A percentile compares a stretch with the other conserved stretches of the same genome.
Evolutionary conservation across 805 yeast species (phyloP).

Genomic region (Cyberlindnera americana): DNA sequence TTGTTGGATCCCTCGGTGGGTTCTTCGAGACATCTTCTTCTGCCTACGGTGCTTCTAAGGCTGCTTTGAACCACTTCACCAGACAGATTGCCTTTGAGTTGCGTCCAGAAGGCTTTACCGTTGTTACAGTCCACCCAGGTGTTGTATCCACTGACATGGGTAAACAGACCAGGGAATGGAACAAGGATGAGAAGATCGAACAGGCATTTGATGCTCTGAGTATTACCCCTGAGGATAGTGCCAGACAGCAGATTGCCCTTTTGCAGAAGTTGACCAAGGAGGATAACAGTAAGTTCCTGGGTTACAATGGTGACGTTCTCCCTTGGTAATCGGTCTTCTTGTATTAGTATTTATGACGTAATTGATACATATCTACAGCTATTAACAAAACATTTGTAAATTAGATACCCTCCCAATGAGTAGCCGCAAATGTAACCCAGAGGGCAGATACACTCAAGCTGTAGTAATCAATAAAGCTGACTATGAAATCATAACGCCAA

Average conservation of each 20-base stretch:
- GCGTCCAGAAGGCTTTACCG: constrained; percentile 27
- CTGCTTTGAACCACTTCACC: constrained; percentile 33
- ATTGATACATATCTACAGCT: not conserved
- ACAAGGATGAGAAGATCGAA: not conserved
- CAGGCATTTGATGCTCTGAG: not conserved
- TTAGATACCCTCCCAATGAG: not conserved
- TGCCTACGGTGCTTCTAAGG: constrained; percentile 37
- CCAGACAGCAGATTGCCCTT: constrained; percentile 16
- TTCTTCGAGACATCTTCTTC: constrained; percentile 15
- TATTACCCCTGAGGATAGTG: constrained; percentile 30
- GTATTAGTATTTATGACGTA: not conserved
- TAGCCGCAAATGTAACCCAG: too few species aligned
- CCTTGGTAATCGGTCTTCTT: constrained; percentile 8
- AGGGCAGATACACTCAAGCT: too few species aligned
- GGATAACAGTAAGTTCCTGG: constrained; percentile 28
- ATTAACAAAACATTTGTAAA: not conserved
- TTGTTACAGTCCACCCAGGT: constrained; percentile 38
- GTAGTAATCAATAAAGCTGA: too few species aligned
- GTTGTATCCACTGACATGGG: constrained; percentile 36
- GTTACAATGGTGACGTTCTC: constrained; percentile 22
- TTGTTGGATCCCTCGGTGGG: constrained; percentile 26
- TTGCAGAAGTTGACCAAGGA: constrained; percentile 23
- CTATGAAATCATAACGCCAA: too few species aligned
- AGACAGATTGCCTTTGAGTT: constrained; percentile 29
- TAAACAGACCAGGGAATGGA: constrained; percentile 3